These are phyloP conservation scores for Aspergillus sp. DNA, from an alignment of 2,329 filamentous ascomycete species.

Conservation along the genomic window DNA sequence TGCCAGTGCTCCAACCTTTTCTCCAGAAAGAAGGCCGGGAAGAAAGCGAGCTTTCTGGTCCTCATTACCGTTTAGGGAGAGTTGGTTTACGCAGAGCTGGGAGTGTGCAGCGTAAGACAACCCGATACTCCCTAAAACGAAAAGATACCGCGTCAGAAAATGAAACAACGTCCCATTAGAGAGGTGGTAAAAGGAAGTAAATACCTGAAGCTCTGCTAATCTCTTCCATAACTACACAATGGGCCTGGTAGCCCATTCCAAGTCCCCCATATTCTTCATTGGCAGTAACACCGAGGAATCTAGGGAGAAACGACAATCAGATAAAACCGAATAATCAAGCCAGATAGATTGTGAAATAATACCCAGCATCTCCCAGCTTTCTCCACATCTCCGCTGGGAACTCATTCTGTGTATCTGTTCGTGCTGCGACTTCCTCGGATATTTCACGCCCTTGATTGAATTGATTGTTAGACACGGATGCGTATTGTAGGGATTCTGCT, in stretches of 20 bases:
- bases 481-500: too few species aligned
- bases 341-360: conserved; percentile 1
- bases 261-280: conserved; percentile 88
- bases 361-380: conserved; percentile 83
- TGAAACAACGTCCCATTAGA: too few species aligned
- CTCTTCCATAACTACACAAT: conserved; percentile 94
- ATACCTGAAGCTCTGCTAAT: conserved; percentile 75
- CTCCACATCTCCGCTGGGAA: conserved; percentile 91
- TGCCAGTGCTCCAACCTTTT: conserved; percentile 78
- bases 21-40: conserved; percentile 74
- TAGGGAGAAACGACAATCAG: conserved; percentile 10
- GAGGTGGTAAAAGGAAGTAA: conserved; percentile 8
- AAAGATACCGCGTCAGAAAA: background rate
- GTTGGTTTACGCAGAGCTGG: conserved; percentile 93
- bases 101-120: conserved; percentile 94
- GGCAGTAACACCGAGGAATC: conserved; percentile 86
- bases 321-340: conserved; percentile 1
- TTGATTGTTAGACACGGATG: conserved; percentile 1
- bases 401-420: conserved; percentile 78
- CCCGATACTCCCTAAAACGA: conserved; percentile 44
- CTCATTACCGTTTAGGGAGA: conserved; percentile 77
- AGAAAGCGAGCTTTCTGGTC: conserved; percentile 79
- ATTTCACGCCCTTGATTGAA: conserved; percentile 66
- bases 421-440: conserved; percentile 71
- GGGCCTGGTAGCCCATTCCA: conserved; percentile 91